Evolutionary conservation across 2,329 filamentous ascomycete species (phyloP).

Genomic region (Ceratocystis lukuohia): DNA sequence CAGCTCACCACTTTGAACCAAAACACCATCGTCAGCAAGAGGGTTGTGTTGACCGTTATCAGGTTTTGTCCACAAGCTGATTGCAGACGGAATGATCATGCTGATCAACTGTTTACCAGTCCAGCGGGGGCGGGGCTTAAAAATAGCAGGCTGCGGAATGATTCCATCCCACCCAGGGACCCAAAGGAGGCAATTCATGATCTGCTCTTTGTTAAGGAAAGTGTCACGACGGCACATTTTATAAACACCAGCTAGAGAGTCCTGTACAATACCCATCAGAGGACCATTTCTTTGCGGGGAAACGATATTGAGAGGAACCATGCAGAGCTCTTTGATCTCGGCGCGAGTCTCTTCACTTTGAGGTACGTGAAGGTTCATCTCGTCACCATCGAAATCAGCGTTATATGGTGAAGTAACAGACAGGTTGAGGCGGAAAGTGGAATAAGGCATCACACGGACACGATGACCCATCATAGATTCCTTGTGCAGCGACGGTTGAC

Average conservation of each 20-base stretch:
- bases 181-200: slow-evolving; percentile 97
- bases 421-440: slow-evolving; percentile 91
- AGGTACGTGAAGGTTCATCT: slow-evolving; percentile 99
- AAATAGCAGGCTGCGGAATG: slow-evolving; percentile 82
- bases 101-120: slow-evolving; percentile 97
- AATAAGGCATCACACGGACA: slow-evolving; percentile 96
- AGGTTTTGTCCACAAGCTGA: slow-evolving; percentile 63
- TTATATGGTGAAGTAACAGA: slow-evolving; percentile 99
- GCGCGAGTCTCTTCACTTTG: slow-evolving; percentile 94
- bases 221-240: slow-evolving; percentile 90
- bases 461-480: slow-evolving; percentile 99
- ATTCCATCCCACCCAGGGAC: slow-evolving; percentile 95
- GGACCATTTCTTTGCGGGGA: slow-evolving; percentile 94
- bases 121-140: slow-evolving; percentile 87
- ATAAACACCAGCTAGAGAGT: slow-evolving; percentile 91
- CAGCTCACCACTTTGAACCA: slow-evolving; percentile 77
- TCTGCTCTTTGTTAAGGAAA: slow-evolving; percentile 76
- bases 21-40: slow-evolving; percentile 59
- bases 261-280: slow-evolving; percentile 98
- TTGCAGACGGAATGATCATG: slow-evolving; percentile 74
- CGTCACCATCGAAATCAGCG: slow-evolving; percentile 98
- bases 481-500: slow-evolving; percentile 97
- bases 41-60: slow-evolving; percentile 46
- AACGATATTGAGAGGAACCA: slow-evolving; percentile 97
- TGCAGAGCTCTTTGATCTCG: slow-evolving; percentile 84